Percentiles rank a stretch among this genome's conserved stretches.
These are phyloP conservation scores for Lentinula novae-zelandiae DNA, from an alignment of 1,284 basidiomycete genomes.

Conservation along the genomic window DNA sequence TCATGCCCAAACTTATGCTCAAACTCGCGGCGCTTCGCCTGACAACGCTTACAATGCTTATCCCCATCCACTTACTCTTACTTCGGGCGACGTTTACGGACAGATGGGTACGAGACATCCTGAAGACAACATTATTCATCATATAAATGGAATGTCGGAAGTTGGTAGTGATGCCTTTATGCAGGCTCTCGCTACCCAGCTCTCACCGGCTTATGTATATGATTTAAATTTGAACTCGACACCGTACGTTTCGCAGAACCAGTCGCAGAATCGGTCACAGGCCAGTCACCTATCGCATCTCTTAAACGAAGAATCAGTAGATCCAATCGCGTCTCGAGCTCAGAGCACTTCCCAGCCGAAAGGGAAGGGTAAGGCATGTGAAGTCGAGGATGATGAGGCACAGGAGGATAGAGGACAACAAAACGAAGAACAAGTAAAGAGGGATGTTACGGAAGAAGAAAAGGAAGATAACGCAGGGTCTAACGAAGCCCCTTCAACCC, in stretches of 20 bases:
- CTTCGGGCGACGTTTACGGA: no score
- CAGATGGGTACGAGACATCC: no score
- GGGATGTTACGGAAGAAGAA: not conserved
- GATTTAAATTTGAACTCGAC: not conserved
- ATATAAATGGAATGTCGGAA: no score
- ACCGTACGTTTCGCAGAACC: not conserved
- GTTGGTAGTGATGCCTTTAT: no score
- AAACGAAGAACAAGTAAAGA: not conserved
- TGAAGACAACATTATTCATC: no score
- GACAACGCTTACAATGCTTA: no score
- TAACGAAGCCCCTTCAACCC: not conserved
- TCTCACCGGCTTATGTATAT: not conserved
- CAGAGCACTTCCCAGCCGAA: not conserved
- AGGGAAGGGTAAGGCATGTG: conserved; percentile 8
- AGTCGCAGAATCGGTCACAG: not conserved
- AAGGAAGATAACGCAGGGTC: conserved; percentile 1
- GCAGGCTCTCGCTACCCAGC: not conserved
- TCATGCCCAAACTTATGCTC: no score
- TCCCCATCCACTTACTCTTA: no score
- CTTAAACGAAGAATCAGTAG: not conserved
- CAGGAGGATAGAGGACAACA: conserved; percentile 4
- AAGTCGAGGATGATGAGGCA: no score
- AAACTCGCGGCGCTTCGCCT: no score
- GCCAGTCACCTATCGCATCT: not conserved
- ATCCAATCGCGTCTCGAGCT: not conserved